Evolutionary conservation across 2,329 filamentous ascomycete species (phyloP).

Genomic region (Cladosporium sp.): DNA sequence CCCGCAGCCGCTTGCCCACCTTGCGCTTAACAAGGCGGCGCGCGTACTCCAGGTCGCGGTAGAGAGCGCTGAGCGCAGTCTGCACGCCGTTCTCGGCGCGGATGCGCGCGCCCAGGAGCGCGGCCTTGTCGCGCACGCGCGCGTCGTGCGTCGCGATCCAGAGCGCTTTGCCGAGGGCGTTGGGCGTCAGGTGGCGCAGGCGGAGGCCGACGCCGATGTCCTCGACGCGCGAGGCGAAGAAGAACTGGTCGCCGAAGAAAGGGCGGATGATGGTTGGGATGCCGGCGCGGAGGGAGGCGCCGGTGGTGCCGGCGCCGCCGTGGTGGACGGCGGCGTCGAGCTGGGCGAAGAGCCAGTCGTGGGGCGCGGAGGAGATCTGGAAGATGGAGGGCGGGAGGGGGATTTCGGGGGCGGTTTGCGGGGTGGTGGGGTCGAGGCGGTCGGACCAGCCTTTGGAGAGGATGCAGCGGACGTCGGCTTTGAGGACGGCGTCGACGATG

Average conservation of each 20-base stretch:
- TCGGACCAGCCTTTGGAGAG: constrained; percentile 97
- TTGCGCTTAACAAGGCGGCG: constrained; percentile 68
- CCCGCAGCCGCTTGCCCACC: constrained; percentile 6
- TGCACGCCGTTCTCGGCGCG: constrained; percentile 88
- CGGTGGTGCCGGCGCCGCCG: constrained; percentile 89
- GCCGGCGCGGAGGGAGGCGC: constrained; percentile 82
- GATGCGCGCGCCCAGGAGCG: constrained; percentile 76
- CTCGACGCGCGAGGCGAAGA: constrained; percentile 84
- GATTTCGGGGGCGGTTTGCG: constrained; percentile 54
- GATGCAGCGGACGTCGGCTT: constrained; percentile 89
- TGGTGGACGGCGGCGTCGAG: constrained; percentile 94
- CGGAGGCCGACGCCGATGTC: constrained; percentile 89
- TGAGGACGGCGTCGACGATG: constrained; percentile 85
- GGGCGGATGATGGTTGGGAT: constrained; percentile 92
- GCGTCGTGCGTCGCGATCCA: constrained; percentile 89
- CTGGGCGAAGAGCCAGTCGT: constrained; percentile 93
- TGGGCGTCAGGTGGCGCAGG: constrained; percentile 83
- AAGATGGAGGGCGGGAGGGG: constrained; percentile 72
- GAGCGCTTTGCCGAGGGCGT: constrained; percentile 73
- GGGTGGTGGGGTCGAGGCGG: constrained; percentile 56
- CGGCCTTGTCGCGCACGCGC: constrained; percentile 84
- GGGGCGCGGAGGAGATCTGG: constrained; percentile 82
- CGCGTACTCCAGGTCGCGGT: constrained; percentile 91
- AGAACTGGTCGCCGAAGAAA: constrained; percentile 97
- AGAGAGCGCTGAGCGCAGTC: constrained; percentile 83